Percentiles rank a stretch among this genome's conserved stretches.
phyloP scores from a whole-genome alignment of 257 asterid species.

The Lithospermum erythrorhizon region DNA sequence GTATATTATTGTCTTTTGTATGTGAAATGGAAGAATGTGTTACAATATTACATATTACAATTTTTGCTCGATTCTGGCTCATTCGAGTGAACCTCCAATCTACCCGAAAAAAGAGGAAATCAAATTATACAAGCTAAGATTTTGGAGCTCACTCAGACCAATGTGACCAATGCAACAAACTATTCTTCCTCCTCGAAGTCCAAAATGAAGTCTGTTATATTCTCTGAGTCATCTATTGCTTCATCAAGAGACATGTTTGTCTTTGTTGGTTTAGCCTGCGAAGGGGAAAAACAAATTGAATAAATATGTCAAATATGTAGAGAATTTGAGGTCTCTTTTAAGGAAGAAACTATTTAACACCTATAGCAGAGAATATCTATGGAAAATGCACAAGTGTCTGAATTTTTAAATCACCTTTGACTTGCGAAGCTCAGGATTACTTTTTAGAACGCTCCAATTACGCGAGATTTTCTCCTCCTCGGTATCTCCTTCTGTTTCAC shows the following conservation, averaged over 20 bases:
- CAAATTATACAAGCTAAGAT: too few species aligned
- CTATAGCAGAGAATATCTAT: slow-evolving; percentile 1
- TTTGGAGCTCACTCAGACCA: too few species aligned
- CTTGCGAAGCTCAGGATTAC: slow-evolving; percentile 44
- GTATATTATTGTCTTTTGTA: not conserved
- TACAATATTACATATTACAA: too few species aligned
- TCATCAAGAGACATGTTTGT: slow-evolving; percentile 63
- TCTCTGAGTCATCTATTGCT: slow-evolving; percentile 83
- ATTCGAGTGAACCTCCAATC: too few species aligned
- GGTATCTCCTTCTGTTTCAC: slow-evolving; percentile 50
- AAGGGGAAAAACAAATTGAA: slow-evolving; percentile 7
- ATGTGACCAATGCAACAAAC: not conserved
- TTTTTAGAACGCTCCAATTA: slow-evolving; percentile 76
- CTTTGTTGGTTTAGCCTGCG: slow-evolving; percentile 49
- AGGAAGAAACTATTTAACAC: not conserved
- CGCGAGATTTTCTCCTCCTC: slow-evolving; percentile 54
- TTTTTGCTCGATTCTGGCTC: too few species aligned
- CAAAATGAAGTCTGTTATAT: slow-evolving; percentile 81
- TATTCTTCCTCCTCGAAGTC: slow-evolving; percentile 46
- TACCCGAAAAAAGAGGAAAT: too few species aligned
- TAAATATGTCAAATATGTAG: slow-evolving; percentile 1
- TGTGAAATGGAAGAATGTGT: not conserved
- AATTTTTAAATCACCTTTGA: slow-evolving; percentile 44
- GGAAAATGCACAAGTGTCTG: not conserved
- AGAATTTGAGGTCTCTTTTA: not conserved